These are phyloP conservation scores for Parmales sp. DNA, from an alignment of 108 stramenopile species.

Conservation along the genomic window DNA sequence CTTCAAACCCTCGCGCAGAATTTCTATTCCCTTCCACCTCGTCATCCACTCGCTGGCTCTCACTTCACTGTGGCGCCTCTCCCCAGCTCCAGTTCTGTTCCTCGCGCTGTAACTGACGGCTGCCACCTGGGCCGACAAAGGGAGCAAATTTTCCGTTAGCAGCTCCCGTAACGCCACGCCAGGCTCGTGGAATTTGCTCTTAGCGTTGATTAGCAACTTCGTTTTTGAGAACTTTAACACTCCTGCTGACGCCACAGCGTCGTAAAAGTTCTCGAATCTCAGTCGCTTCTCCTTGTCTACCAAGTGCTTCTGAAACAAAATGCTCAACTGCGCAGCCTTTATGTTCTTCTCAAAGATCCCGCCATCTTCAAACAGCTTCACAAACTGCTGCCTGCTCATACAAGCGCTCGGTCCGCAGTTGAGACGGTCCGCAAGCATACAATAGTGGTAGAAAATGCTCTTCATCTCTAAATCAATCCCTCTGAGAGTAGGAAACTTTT, in stretches of 20 bases:
- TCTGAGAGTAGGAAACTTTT: too few relatives aligned
- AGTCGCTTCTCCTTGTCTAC: slow-evolving; percentile 6
- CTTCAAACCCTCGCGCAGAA: neutral
- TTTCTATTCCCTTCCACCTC: slow-evolving; percentile 6
- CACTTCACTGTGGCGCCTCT: neutral
- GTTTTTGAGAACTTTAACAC: neutral
- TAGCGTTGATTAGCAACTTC: neutral
- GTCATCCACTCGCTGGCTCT: neutral
- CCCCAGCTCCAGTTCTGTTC: neutral
- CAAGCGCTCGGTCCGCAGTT: neutral
- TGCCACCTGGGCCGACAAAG: neutral
- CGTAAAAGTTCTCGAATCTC: slow-evolving; percentile 2
- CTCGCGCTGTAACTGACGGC: slow-evolving; percentile 1
- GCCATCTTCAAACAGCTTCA: neutral
- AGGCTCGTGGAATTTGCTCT: neutral
- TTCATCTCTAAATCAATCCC: neutral
- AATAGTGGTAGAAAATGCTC: neutral
- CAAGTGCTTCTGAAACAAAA: neutral
- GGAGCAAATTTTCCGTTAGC: neutral
- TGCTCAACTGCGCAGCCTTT: neutral
- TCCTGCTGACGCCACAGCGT: neutral
- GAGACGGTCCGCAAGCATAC: neutral
- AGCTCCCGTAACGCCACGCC: neutral
- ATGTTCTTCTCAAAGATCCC: neutral
- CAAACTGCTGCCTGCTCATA: neutral